Evolutionary conservation across 2,329 filamentous ascomycete species (phyloP).

Genomic region (Coniella lustricola): DNA sequence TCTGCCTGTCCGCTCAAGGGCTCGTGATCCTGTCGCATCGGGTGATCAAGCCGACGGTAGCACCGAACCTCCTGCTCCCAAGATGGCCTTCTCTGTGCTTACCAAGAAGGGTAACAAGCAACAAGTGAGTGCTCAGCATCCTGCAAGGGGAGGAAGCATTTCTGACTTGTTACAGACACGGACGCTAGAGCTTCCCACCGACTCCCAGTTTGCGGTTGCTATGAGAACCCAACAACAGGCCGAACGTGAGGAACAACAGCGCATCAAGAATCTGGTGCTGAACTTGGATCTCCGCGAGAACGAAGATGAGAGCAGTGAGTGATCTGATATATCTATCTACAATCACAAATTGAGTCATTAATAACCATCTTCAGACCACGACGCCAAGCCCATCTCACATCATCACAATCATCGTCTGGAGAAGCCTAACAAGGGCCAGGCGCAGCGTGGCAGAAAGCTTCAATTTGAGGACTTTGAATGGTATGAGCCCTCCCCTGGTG

Average conservation of each 20-base stretch:
- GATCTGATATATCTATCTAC: background rate
- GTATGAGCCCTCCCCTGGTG: constrained; percentile 43
- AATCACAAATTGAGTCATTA: background rate
- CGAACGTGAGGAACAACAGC: constrained; percentile 91
- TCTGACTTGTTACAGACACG: constrained; percentile 56
- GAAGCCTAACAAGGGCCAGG: constrained; percentile 53
- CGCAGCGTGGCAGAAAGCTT: constrained; percentile 79
- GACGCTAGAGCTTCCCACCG: constrained; percentile 80
- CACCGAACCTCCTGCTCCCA: constrained; percentile 36
- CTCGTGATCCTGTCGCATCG: constrained; percentile 47
- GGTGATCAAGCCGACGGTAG: constrained; percentile 30
- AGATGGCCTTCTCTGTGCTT: constrained; percentile 94
- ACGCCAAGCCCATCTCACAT: constrained; percentile 38
- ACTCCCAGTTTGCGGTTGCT: constrained; percentile 90
- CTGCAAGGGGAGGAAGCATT: background rate
- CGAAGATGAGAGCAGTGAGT: constrained; percentile 73
- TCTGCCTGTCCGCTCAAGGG: constrained; percentile 73
- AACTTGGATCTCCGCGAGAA: constrained; percentile 90
- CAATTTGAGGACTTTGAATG: constrained; percentile 97
- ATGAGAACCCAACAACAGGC: constrained; percentile 95
- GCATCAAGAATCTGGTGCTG: constrained; percentile 94
- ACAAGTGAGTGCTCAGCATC: constrained; percentile 51
- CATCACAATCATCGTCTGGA: constrained; percentile 49
- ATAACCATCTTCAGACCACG: constrained; percentile 35
- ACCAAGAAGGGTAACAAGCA: constrained; percentile 95